Evolutionary conservation across 805 yeast species (phyloP).

Genomic region (Kuraishia ogatae): DNA sequence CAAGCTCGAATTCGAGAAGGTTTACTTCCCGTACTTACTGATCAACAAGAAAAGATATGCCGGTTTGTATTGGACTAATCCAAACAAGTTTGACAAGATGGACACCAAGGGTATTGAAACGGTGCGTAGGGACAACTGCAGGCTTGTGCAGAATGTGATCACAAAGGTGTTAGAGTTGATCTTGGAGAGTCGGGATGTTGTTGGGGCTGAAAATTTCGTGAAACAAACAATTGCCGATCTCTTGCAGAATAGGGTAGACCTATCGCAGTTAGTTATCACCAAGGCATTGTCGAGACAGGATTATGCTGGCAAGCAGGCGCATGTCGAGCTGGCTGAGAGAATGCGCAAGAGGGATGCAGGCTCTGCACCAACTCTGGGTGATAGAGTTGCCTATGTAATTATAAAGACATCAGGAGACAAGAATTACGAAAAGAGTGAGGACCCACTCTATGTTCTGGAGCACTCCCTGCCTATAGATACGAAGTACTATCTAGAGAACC

Average conservation of each 20-base stretch:
- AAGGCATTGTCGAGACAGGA: constrained; percentile 85
- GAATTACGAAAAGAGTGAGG: constrained; percentile 94
- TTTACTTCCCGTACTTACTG: constrained; percentile 86
- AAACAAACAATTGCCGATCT: constrained; percentile 84
- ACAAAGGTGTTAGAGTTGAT: constrained; percentile 83
- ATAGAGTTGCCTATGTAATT: constrained; percentile 95
- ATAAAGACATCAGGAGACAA: constrained; percentile 76
- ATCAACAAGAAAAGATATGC: constrained; percentile 97
- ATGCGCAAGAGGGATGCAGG: constrained; percentile 97
- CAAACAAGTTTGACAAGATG: constrained; percentile 91
- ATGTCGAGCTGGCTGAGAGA: constrained; percentile 90
- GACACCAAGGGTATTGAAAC: constrained; percentile 98
- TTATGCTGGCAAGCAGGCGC: constrained; percentile 95
- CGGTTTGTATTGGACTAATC: constrained; percentile 91
- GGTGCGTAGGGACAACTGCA: constrained; percentile 95
- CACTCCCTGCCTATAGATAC: constrained; percentile 91
- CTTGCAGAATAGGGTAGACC: constrained; percentile 83
- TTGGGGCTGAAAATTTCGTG: constrained; percentile 77
- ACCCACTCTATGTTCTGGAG: constrained; percentile 88
- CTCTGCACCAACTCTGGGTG: constrained; percentile 94
- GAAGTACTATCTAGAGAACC: constrained; percentile 88
- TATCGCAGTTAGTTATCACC: constrained; percentile 89
- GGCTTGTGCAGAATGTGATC: constrained; percentile 89
- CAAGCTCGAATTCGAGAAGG: constrained; percentile 93
- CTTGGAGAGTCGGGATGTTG: constrained; percentile 79